These are phyloP conservation scores for Allomyces javanicus DNA, from an alignment of 192 early-diverging fungal genomes.

Conservation along the genomic window DNA sequence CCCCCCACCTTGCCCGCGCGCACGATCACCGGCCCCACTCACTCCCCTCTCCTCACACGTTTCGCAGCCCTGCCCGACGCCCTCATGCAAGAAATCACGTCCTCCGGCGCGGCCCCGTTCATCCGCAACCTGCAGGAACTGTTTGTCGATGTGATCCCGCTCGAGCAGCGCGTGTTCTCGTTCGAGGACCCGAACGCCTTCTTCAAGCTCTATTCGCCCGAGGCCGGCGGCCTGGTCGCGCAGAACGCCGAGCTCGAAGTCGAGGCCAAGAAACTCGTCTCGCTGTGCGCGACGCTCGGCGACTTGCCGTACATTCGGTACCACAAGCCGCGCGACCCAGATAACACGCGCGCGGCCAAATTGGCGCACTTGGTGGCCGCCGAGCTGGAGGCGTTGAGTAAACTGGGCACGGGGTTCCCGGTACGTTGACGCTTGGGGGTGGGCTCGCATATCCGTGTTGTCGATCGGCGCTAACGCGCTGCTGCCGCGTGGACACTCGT, in stretches of 20 bases:
- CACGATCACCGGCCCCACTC: no score
- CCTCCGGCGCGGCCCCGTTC: constrained; percentile 26
- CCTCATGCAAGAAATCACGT: constrained; percentile 35
- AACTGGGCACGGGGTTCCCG: constrained; percentile 42
- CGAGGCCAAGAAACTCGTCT: constrained; percentile 42
- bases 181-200: constrained; percentile 49
- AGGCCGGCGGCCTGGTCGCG: constrained; percentile 13
- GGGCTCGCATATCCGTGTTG: no score
- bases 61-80: constrained; percentile 35
- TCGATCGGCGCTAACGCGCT: neutral
- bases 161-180: constrained; percentile 45
- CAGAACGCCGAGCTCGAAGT: constrained; percentile 25
- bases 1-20: no score
- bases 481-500: constrained; percentile 1
- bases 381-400: constrained; percentile 64
- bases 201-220: constrained; percentile 39
- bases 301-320: constrained; percentile 88
- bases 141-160: constrained; percentile 55
- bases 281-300: constrained; percentile 67
- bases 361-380: constrained; percentile 61
- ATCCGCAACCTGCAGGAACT: constrained; percentile 53
- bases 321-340: constrained; percentile 41
- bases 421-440: no score
- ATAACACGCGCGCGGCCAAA: constrained; percentile 41
- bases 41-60: neutral